Evolutionary conservation across 176 grass and related monocot genomes (phyloP).

Genomic region (Elymus sibiricus): DNA sequence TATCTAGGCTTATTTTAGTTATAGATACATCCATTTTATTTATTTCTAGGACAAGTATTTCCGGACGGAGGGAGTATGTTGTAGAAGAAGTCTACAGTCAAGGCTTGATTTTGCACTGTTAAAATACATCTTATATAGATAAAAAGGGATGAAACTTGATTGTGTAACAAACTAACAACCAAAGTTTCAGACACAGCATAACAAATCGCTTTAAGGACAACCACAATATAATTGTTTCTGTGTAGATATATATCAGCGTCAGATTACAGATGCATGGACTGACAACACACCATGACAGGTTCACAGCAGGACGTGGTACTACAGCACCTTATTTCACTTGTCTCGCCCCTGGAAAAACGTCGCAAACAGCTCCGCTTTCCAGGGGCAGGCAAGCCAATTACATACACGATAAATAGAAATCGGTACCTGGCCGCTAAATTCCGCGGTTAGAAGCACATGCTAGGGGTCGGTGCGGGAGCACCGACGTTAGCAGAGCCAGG

Average conservation of each 20-base stretch:
- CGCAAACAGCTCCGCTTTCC: not conserved
- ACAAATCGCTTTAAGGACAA: not conserved
- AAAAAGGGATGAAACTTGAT: not conserved
- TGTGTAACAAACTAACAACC: not conserved
- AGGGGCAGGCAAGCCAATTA: conserved; percentile 13
- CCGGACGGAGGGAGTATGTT: no score
- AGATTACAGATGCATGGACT: conserved; percentile 16
- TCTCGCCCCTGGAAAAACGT: not conserved
- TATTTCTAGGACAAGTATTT: no score
- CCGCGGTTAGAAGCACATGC: conserved; percentile 50
- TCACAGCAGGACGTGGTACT: not conserved
- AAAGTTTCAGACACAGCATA: not conserved
- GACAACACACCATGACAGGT: not conserved
- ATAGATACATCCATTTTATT: no score
- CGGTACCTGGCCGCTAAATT: not conserved
- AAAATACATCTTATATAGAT: not conserved
- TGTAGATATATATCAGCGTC: conserved; percentile 7
- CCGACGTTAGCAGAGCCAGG: not conserved
- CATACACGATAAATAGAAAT: conserved; percentile 20
- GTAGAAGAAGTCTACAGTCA: not conserved
- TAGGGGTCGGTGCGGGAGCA: conserved; percentile 31
- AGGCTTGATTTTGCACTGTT: not conserved
- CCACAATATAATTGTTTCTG: not conserved
- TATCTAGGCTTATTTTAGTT: no score
- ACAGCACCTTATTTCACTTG: conserved; percentile 42